phyloP scores from a whole-genome alignment of 2,329 filamentous ascomycete genomes.

The Sclerotinia glacialis region DNA sequence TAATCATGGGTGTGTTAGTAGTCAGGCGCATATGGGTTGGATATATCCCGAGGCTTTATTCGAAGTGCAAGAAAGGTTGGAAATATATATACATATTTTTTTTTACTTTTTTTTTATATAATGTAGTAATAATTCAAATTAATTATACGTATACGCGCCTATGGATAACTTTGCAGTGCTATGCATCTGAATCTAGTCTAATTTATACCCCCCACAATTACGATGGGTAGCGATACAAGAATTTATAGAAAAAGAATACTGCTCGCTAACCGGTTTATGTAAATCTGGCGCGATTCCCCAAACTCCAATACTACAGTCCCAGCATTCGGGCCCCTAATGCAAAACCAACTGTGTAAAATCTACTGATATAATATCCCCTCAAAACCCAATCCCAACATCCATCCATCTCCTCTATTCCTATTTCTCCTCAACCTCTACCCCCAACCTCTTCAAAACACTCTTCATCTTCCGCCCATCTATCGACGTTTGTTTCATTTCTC shows the following conservation, averaged over 20 bases:
- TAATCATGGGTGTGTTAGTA: neutral
- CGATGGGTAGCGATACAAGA: neutral
- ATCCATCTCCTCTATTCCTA: no score
- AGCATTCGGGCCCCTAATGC: neutral
- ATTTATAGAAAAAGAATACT: neutral
- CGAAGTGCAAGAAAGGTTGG: neutral
- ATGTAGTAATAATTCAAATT: neutral
- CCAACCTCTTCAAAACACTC: constrained; percentile 4
- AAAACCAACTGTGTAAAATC: neutral
- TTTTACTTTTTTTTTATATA: neutral
- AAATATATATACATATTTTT: neutral
- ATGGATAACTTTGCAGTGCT: neutral
- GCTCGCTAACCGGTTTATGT: neutral
- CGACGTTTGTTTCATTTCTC: constrained; percentile 61
- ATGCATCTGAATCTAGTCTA: neutral
- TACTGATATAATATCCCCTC: neutral
- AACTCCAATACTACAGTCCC: neutral
- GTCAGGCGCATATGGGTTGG: neutral
- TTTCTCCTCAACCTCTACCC: constrained; percentile 2
- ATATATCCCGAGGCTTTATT: neutral
- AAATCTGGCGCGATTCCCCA: neutral
- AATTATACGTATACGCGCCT: neutral
- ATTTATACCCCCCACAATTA: neutral
- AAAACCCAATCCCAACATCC: neutral
- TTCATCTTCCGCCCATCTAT: constrained; percentile 28